Evolutionary conservation across 768 basidiomycete genomes (phyloP).

Genomic region (Mycena amicta): DNA sequence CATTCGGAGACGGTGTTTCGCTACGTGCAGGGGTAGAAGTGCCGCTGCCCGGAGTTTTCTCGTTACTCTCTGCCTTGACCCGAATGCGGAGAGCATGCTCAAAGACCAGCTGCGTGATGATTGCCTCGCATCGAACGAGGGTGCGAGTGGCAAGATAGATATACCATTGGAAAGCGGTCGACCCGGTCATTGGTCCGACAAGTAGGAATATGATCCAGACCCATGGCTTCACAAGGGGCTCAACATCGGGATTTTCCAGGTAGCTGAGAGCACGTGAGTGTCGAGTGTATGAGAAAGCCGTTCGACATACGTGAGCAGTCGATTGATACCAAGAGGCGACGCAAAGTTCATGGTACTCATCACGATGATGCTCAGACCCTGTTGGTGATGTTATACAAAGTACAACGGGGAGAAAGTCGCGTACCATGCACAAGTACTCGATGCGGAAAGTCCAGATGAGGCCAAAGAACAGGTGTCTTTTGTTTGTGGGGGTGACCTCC

Average conservation of each 20-base stretch:
- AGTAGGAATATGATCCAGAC: conserved; percentile 65
- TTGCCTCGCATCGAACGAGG: conserved; percentile 53
- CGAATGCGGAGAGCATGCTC: conserved; percentile 64
- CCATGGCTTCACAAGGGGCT: conserved; percentile 61
- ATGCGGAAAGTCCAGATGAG: conserved; percentile 42
- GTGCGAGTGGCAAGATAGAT: conserved; percentile 51
- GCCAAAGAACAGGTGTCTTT: conserved; percentile 40
- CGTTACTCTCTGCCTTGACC: conserved; percentile 48
- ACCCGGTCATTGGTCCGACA: conserved; percentile 46
- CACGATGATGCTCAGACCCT: conserved; percentile 29
- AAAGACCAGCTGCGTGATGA: conserved; percentile 45
- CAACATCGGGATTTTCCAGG: conserved; percentile 55
- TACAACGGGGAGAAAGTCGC: background rate
- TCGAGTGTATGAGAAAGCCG: background rate
- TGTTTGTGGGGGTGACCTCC: conserved; percentile 15
- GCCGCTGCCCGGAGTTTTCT: conserved; percentile 13
- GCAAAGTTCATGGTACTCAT: conserved; percentile 34
- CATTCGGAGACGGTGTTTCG: conserved; percentile 7
- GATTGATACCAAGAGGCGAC: conserved; percentile 46
- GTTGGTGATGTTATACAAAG: too few species aligned
- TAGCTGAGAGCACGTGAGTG: conserved; percentile 39
- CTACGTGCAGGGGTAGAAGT: conserved; percentile 16
- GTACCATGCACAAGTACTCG: conserved; percentile 27
- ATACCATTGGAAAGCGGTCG: conserved; percentile 58
- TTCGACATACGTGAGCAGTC: conserved; percentile 39